phyloP scores from a whole-genome alignment of 176 grass and related monocot genomes.

The Bothriochloa decipiens region DNA sequence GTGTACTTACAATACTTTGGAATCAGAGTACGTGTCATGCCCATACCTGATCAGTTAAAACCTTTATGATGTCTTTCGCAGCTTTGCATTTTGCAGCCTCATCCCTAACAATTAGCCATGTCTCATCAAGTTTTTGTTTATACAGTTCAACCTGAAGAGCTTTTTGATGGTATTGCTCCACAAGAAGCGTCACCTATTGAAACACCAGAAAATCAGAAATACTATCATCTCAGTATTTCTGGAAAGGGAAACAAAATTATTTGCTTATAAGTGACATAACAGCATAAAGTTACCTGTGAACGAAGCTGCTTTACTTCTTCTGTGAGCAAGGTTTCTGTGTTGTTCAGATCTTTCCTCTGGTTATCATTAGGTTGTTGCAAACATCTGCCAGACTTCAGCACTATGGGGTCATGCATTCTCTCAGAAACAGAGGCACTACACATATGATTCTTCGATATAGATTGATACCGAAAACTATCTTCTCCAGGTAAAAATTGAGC shows the following conservation, averaged over 20 bases:
- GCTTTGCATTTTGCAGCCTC: slow-evolving; percentile 86
- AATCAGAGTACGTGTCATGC: not conserved
- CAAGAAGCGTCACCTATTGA: slow-evolving; percentile 59
- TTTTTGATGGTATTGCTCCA: slow-evolving; percentile 71
- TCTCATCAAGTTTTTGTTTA: slow-evolving; percentile 85
- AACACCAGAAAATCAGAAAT: slow-evolving; percentile 30
- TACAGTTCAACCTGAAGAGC: slow-evolving; percentile 61
- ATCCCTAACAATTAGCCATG: slow-evolving; percentile 79
- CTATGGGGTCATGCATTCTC: slow-evolving; percentile 43
- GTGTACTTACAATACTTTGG: slow-evolving; percentile 2
- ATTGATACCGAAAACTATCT: slow-evolving; percentile 45
- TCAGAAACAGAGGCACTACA: slow-evolving; percentile 38
- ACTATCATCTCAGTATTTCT: slow-evolving; percentile 3
- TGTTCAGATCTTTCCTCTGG: slow-evolving; percentile 52
- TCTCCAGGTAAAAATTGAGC: slow-evolving; percentile 45
- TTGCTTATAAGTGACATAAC: not conserved
- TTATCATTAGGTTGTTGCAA: slow-evolving; percentile 37
- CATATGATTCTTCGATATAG: slow-evolving; percentile 31
- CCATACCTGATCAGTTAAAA: slow-evolving; percentile 77
- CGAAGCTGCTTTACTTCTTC: slow-evolving; percentile 74
- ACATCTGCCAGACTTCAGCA: slow-evolving; percentile 27
- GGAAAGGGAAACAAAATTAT: slow-evolving; percentile 2
- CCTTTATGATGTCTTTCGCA: slow-evolving; percentile 82
- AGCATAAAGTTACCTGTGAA: slow-evolving; percentile 57
- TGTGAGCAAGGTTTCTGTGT: slow-evolving; percentile 58